Evolutionary conservation across 1,139 yeast genomes (phyloP).

Genomic region (Saccharomycopsis hybrid): DNA sequence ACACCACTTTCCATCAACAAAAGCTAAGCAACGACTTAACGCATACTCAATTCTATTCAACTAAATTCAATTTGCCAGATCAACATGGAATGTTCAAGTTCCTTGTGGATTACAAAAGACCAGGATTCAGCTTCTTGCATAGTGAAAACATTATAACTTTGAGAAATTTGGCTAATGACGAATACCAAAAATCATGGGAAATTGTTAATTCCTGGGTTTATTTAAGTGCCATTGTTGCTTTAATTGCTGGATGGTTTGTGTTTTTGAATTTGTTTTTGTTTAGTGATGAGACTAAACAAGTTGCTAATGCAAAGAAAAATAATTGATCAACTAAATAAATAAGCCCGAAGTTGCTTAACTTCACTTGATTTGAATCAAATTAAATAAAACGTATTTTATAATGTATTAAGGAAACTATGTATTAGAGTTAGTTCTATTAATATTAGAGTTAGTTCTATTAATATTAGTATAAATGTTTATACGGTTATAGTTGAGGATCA

Average conservation of each 20-base stretch:
- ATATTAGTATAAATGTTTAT: too few relatives aligned
- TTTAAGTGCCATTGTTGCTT: conserved; percentile 61
- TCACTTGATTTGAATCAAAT: neutral
- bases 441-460: too few relatives aligned
- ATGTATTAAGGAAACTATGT: neutral
- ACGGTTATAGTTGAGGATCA: too few relatives aligned
- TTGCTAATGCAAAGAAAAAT: conserved; percentile 10
- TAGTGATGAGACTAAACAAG: conserved; percentile 21
- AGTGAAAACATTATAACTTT: conserved; percentile 73
- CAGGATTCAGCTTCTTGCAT: conserved; percentile 65
- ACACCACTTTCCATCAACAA: conserved; percentile 13
- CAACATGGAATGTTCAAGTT: conserved; percentile 97
- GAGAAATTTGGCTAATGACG: conserved; percentile 93
- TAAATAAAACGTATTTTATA: neutral
- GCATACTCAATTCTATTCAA: conserved; percentile 26
- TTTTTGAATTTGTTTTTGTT: conserved; percentile 66
- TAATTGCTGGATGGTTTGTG: conserved; percentile 66
- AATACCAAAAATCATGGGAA: conserved; percentile 89
- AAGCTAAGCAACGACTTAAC: neutral
- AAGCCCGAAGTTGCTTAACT: neutral
- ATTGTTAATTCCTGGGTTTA: conserved; percentile 93
- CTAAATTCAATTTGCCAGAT: conserved; percentile 74
- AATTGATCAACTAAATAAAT: neutral
- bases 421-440: too few relatives aligned
- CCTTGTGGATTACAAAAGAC: conserved; percentile 68